These are phyloP conservation scores for Volutella citrinella DNA, from an alignment of 2,329 filamentous ascomycete genomes.

Conservation along the genomic window DNA sequence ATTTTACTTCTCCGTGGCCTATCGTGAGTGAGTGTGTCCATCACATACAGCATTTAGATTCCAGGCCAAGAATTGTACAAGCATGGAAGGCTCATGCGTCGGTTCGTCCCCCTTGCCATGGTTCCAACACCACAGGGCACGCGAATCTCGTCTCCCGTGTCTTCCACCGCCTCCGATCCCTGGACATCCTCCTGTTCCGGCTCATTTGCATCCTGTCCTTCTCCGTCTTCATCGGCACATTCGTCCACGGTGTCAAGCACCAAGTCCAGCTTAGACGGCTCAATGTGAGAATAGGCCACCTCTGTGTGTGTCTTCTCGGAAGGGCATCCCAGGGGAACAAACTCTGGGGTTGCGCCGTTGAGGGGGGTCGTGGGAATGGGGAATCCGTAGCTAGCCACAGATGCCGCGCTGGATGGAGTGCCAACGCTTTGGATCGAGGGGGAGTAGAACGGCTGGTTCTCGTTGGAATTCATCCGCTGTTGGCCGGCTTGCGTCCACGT, in stretches of 20 bases:
- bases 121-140: too few relatives aligned
- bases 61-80: constrained; percentile 24
- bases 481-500: constrained; percentile 33
- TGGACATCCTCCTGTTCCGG: constrained; percentile 3
- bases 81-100: constrained; percentile 29
- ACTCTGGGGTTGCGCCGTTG: constrained; percentile 27
- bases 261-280: too few relatives aligned
- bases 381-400: too few relatives aligned
- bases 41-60: too few relatives aligned
- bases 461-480: too few relatives aligned
- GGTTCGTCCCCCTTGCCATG: constrained; percentile 13
- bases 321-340: constrained; percentile 28
- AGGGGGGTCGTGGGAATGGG: constrained; percentile 25
- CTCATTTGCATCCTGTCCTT: constrained; percentile 19
- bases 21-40: too few relatives aligned
- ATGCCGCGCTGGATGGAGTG: too few relatives aligned
- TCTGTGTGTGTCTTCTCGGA: constrained; percentile 19
- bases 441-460: too few relatives aligned
- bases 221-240: constrained; percentile 19
- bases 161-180: constrained; percentile 1
- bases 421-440: too few relatives aligned
- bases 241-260: neutral
- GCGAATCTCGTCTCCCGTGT: constrained; percentile 2
- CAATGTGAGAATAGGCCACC: too few relatives aligned
- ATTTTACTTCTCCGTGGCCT: too few relatives aligned